Evolutionary conservation across 306 rosid genomes (phyloP), one percentile per base, ranked within the genome.

Genomic region (Inga leiocalycina): DNA sequence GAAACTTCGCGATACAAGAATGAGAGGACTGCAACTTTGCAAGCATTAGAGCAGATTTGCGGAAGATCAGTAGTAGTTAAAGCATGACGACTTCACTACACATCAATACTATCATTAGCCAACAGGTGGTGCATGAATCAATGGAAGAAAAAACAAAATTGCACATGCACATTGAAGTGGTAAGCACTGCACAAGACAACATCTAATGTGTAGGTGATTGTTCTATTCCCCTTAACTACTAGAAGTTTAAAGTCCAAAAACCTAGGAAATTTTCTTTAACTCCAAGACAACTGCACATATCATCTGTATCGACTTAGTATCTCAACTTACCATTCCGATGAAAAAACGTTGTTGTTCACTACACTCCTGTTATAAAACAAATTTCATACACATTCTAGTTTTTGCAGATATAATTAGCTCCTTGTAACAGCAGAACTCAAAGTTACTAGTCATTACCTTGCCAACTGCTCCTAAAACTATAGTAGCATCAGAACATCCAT

Each of bases 401-500:
- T 10, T 74, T 61, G 70, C 71, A 49, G 68, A 78, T 43, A 64
- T 62, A 74, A 56, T 52, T 74, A 37, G 74, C 69, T 68, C 71
- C 68, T 34, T 72, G 34, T 30, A 34, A 66, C 84, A 81, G 71
- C 79, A 66, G 44, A 69, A 87, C 68, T 79, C 7, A 20, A 17
- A 45, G 72, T 69, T 64, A 59, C 52, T 76, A 74, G 35, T n/a
- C 27, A 68, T 91, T 91, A 97, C 99, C 98, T 94, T 97, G 82
- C 99, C 99, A 84, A 97, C 98, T 70, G 99, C 98, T 84, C 99
- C 99, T 78, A 97, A 79, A 82, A 97, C 93, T 73, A 97, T 88
- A 46, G 99, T 97, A 75, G 97, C 87, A 91, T 97, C 99, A 57
- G 99, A 97, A 89, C 98, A 92, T 80, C 99, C 99, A 89, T 94